Conservation (phyloP, 192 early-diverging fungal genomes). For the Oehlia diaphana region DNA sequence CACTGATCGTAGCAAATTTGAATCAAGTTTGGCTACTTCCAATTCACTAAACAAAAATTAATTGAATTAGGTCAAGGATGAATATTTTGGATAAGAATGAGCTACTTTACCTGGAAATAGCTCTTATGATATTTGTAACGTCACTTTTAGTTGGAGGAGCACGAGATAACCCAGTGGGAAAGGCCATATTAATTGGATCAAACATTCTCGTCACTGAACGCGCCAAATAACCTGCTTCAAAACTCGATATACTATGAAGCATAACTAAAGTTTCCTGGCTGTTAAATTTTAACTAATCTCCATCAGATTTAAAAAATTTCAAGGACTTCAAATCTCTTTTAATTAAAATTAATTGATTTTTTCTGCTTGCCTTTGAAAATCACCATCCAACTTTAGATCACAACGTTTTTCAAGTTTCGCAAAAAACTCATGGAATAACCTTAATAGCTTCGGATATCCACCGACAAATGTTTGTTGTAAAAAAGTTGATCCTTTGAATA, state of each 20-base stretch:
- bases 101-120: conserved; percentile 52
- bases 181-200: conserved; percentile 63
- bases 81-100: not conserved
- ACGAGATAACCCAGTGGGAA: conserved; percentile 48
- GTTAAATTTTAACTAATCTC: not conserved
- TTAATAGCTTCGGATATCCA: conserved; percentile 53
- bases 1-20: conserved; percentile 47
- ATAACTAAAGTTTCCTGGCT: conserved; percentile 42
- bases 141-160: conserved; percentile 50
- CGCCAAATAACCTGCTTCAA: conserved; percentile 51
- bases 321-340: too few relatives aligned
- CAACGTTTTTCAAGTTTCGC: conserved; percentile 50
- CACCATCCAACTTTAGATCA: conserved; percentile 40
- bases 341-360: too few relatives aligned
- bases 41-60: conserved; percentile 53
- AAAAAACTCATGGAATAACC: conserved; percentile 55
- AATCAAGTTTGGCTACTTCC: conserved; percentile 65
- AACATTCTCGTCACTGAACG: conserved; percentile 58
- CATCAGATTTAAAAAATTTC: not conserved
- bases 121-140: conserved; percentile 54
- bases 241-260: conserved; percentile 41
- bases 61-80: not conserved
- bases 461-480: conserved; percentile 54
- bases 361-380: conserved; percentile 49
- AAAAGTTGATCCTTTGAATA: conserved; percentile 45